Base-by-base conservation (phyloP, 345 rosid species). In the Salix arbutifolia region DNA sequence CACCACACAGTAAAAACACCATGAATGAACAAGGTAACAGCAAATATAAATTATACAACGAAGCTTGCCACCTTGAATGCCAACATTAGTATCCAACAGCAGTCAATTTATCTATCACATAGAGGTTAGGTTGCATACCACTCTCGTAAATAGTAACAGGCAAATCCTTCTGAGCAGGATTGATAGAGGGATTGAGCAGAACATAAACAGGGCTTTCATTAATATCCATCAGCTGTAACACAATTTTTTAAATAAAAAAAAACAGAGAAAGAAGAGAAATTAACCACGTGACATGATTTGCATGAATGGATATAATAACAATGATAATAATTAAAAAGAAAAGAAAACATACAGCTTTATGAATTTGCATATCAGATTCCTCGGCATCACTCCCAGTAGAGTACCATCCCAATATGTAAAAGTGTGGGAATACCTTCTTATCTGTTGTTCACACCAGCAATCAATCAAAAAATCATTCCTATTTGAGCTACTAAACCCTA, bases 151-250 rank as follows among this genome's bases (percentile, higher is more conserved):
- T 93, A 69, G 96, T 90, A 50, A 96, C 86, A 1, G 98, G 99
- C 28, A 96, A 96, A 89, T 96, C 98, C 84, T 93, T 96, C 73
- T 93, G 98, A 26, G 93, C 85, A 67, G 87, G 97, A 82, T 90
- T 93, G 77, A 96, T 93, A 2, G 88, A 84, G 46, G 99, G 97
- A 80, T 96, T 93, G 31, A 96, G 91, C 67, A 96, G 93, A 23
- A 93, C 92, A 83, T 91, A 96, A 67, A 93, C 91, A 70, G 98
- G 98, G 82, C 93, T 93, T 84, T 96, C 99, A 74, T 96, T 96
- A 76, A 96, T 90, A 81, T 93, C 99, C 97, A 93, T 96, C 85
- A 96, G 79, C 99, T 96, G 94, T 74, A 16, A 13, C 31, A 66
- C 14, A 33, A 25, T 14, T 14, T 31, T 31, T 31, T 31, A 10